Base-by-base conservation (phyloP, 73 alveolate species). In the Paramecium sonneborni region DNA sequence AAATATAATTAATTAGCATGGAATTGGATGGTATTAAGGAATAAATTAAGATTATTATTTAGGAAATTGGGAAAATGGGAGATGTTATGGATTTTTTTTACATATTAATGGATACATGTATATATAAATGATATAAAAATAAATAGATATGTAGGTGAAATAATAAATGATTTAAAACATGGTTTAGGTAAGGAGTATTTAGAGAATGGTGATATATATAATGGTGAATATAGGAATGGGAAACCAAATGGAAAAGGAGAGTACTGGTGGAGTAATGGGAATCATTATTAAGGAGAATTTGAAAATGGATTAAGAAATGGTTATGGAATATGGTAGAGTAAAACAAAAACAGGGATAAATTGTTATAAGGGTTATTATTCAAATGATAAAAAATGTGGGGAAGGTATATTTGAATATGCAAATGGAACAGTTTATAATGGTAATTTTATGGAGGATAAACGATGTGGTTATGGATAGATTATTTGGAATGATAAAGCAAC, bases 221-320 rank as follows among this genome's bases (percentile, higher is more conserved):
- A 52, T 12, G 99, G 99, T 39, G 92, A 93, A 88, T 95, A 92
- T 91, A 26, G 57, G 34, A 92, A 95, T 68, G 98, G 98, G 6
- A 95, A 94, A 69, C 97, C 97, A 5, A 86, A 93, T 43, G 99
- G 99, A 20, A 86, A 96, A 46, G 99, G 98, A 12, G 88, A 92
- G 58, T 92, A 92, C 43, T 39, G 67, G 10, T 86, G 93, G 93
- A 37, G 68, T 5, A 86, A 86, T 67, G 70, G 85, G n/a, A 62
- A 57, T 86, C 34, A 18, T 39, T 86, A 62, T 37, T 20, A 86
- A 41, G 93, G 93, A 4, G 84, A 86, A 4, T 86, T 86, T 58
- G 28, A 92, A 39, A 86, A 86, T 38, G 93, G 93, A 3, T 37
- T 86, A 7, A 86, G 93, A 38, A 55, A 86, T 58, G 93, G 93